A percentile compares a stretch with the other conserved stretches of the same genome.
Conservation (phyloP, 179 eudicot genomes). For the Sideroxylon spinosum region DNA sequence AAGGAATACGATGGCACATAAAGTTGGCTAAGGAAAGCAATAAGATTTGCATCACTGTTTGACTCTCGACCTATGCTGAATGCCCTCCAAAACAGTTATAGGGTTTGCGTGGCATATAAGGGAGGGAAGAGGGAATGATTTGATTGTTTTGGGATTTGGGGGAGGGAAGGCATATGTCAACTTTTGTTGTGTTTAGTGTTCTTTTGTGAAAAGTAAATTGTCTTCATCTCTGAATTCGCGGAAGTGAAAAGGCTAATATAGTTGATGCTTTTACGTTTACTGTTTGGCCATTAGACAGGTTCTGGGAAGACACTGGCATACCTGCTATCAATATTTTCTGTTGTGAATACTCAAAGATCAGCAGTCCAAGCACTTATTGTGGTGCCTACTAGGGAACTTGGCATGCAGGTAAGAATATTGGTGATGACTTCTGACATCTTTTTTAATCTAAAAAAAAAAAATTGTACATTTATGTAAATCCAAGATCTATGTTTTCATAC, state of each 20-base stretch:
- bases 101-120: not conserved
- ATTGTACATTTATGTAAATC: not conserved
- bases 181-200: not conserved
- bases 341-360: conserved; percentile 52
- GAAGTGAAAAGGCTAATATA: conserved; percentile 10
- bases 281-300: conserved; percentile 72
- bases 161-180: not conserved
- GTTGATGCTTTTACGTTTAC: conserved; percentile 13
- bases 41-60: not conserved
- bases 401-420: conserved; percentile 66
- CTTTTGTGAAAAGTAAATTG: not conserved
- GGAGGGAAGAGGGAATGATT: not conserved
- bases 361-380: conserved; percentile 90
- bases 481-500: conserved; percentile 17
- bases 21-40: not conserved
- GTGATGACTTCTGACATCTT: conserved; percentile 8
- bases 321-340: conserved; percentile 66
- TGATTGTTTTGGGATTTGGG: not conserved
- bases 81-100: not conserved
- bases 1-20: not conserved
- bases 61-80: not conserved
- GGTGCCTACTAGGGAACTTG: conserved; percentile 96
- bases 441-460: not conserved
- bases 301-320: conserved; percentile 96
- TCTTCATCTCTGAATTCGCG: not conserved